Percentiles rank a stretch among this genome's conserved stretches.
These are phyloP conservation scores for Scolecobasidium constrictum DNA, from an alignment of 2,329 filamentous ascomycete species.

Conservation along the genomic window DNA sequence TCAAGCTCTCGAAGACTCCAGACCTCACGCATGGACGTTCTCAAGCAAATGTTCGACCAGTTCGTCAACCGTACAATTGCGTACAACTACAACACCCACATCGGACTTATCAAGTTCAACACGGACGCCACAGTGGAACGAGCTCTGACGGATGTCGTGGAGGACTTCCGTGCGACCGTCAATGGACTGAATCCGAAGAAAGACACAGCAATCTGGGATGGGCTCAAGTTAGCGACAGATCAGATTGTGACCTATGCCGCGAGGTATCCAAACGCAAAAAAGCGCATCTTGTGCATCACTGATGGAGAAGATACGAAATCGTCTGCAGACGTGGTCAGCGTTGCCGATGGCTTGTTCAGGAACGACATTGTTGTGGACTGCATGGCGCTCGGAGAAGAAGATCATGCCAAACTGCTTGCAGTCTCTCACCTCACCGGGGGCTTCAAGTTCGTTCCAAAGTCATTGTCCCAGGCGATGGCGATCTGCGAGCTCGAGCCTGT, in stretches of 20 bases:
- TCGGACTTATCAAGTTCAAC: slow-evolving; percentile 24
- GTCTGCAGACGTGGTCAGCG: slow-evolving; percentile 12
- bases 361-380: slow-evolving; percentile 24
- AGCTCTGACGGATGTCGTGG: slow-evolving; percentile 21
- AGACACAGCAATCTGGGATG: slow-evolving; percentile 27
- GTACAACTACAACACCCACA: slow-evolving; percentile 24
- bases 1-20: slow-evolving; percentile 12
- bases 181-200: slow-evolving; percentile 19
- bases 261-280: slow-evolving; percentile 23
- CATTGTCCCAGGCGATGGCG: slow-evolving; percentile 23
- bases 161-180: slow-evolving; percentile 25
- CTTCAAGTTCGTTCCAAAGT: slow-evolving; percentile 25
- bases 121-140: slow-evolving; percentile 17
- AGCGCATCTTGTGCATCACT: slow-evolving; percentile 26
- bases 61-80: slow-evolving; percentile 27
- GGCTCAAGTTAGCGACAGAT: slow-evolving; percentile 21
- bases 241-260: slow-evolving; percentile 19
- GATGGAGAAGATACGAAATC: slow-evolving; percentile 27
- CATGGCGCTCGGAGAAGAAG: slow-evolving; percentile 20
- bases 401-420: slow-evolving; percentile 18
- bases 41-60: slow-evolving; percentile 21
- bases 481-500: slow-evolving; percentile 29
- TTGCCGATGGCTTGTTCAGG: slow-evolving; percentile 16
- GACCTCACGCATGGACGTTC: slow-evolving; percentile 14
- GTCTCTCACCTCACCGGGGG: slow-evolving; percentile 23